Percentiles rank a stretch among this genome's conserved stretches.
These are phyloP conservation scores for Echria macrotheca DNA, from an alignment of 495 filamentous ascomycete genomes.

Conservation along the genomic window DNA sequence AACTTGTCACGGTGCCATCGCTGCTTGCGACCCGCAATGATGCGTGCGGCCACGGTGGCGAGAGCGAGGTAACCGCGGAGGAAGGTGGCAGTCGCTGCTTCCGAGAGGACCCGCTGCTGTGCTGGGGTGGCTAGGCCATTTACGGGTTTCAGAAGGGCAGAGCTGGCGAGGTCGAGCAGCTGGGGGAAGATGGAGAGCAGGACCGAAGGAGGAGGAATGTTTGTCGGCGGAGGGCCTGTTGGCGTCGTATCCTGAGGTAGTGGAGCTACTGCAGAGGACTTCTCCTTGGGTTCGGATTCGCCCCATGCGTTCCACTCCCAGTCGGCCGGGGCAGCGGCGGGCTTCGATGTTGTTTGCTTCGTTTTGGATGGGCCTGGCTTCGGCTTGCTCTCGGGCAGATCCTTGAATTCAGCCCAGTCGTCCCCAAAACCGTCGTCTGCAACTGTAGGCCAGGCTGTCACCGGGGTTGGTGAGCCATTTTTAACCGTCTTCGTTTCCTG, in stretches of 20 bases:
- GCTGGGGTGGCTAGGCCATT: constrained; percentile 45
- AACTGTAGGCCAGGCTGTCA: constrained; percentile 43
- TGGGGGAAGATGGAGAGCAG: constrained; percentile 69
- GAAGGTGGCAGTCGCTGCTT: constrained; percentile 50
- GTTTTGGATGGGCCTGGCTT: constrained; percentile 7
- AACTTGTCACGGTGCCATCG: constrained; percentile 86
- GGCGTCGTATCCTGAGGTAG: too few relatives aligned
- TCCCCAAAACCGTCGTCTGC: constrained; percentile 38
- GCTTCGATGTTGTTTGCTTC: background rate
- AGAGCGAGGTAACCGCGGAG: constrained; percentile 49
- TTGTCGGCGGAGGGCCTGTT: constrained; percentile 60
- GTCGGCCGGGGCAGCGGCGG: constrained; percentile 8
- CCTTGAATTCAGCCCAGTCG: constrained; percentile 57
- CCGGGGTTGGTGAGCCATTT: constrained; percentile 31
- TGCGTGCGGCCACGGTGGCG: constrained; percentile 63
- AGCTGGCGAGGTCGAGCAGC: constrained; percentile 53
- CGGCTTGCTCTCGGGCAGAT: constrained; percentile 22
- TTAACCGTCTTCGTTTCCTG: constrained; percentile 22
- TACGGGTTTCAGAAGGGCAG: constrained; percentile 51
- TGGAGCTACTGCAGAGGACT: background rate
- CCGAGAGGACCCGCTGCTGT: constrained; percentile 52
- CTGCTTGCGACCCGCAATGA: constrained; percentile 78
- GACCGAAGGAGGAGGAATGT: constrained; percentile 82
- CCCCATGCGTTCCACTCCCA: constrained; percentile 42
- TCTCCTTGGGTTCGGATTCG: background rate